Evolutionary conservation across 805 yeast species (phyloP), one percentile per base, ranked within the genome.

Genomic region (Pichia heedii): DNA sequence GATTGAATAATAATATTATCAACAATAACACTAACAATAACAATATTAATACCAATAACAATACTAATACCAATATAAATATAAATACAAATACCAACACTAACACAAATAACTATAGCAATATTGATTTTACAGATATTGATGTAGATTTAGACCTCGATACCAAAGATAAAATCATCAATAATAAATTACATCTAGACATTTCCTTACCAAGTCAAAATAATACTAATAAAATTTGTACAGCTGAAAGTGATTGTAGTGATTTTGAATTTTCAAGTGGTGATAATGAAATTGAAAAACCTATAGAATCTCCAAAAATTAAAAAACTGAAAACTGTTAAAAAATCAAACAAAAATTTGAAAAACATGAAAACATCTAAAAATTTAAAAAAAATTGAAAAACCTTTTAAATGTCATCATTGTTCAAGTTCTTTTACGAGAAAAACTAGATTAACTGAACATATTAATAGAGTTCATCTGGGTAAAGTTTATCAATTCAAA

Each of bases 391-490:
- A 36, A 45, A 37, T 22, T 29, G 39, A 41, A 7, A 55, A 52
- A 37, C 46, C 35, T 26, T 56, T 54, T 32, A 45, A 46, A 36
- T 56, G 60, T 49, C 37, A 33, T 18, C 16, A 45, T n/a, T 57
- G 61, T 36, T 19, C 49, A 12, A 46, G 51, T 19, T 45, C 59
- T 2, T 58, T 54, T 36, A 57, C 63, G 2, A 43, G 62, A 19
- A 57, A 57, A 13, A 52, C 55, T 26, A 48, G 62, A 37, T 45
- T 58, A 15, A 52, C 52, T 8, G 57, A 56, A 40, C 63, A 58
- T 36, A 39, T 40, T 1, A 48, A 43, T 30, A 48, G 57, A 29
- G 49, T 51, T 13, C 63, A 58, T 38, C 41, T 49, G 33, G 57
- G 55, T 11, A 42, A 48, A 34, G 43, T 41, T 33, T 43, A 47